Evolutionary conservation across 164 flowering plant genomes (phyloP).

Genomic region (Santalum album): DNA sequence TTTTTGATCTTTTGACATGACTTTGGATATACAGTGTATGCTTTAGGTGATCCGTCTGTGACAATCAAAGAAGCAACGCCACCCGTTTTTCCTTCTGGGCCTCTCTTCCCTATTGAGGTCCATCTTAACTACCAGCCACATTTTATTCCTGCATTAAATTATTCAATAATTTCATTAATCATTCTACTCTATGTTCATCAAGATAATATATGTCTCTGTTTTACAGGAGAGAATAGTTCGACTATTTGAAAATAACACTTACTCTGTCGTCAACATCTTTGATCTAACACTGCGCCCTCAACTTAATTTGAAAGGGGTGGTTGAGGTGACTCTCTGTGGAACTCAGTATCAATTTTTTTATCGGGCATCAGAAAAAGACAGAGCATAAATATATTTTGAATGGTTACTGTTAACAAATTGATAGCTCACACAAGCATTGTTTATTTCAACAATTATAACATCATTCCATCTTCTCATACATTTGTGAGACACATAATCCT

Average conservation of each 20-base stretch:
- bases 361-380: not conserved
- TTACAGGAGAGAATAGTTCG: conserved; percentile 71
- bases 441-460: not conserved
- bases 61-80: conserved; percentile 89
- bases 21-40: conserved; percentile 50
- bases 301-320: conserved; percentile 75
- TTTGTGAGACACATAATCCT: not conserved
- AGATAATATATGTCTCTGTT: conserved; percentile 14
- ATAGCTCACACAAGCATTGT: not conserved
- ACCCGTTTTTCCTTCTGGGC: conserved; percentile 51
- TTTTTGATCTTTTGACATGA: conserved; percentile 1
- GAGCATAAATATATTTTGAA: not conserved
- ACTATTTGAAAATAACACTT: conserved; percentile 85
- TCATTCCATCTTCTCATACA: conserved; percentile 2
- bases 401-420: not conserved
- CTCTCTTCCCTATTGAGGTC: conserved; percentile 83
- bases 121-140: conserved; percentile 1
- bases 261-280: conserved; percentile 88
- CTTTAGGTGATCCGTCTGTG: conserved; percentile 74
- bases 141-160: not conserved
- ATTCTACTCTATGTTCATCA: conserved; percentile 7
- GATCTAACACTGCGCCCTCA: conserved; percentile 91
- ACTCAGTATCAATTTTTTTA: not conserved
- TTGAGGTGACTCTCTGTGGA: conserved; percentile 55
- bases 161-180: not conserved